Conservation (phyloP, 352 stramenopile genomes). For the Pseudoperonospora humuli region DNA sequence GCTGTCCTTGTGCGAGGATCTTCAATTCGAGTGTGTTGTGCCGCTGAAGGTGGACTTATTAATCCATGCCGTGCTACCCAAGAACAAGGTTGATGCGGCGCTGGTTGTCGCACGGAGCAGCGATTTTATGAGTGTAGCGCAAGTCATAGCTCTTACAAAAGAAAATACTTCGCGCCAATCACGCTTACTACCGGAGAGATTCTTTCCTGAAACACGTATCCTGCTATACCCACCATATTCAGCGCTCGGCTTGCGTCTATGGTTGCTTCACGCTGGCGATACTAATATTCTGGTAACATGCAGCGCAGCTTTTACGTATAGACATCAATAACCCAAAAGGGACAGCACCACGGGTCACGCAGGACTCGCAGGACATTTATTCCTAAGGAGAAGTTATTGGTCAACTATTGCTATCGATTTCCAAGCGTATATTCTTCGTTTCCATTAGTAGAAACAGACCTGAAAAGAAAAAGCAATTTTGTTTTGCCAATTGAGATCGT, state of each 20-base stretch:
- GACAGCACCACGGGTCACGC: no score
- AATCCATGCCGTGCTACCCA: slow-evolving; percentile 77
- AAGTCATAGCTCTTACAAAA: slow-evolving; percentile 54
- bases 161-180: slow-evolving; percentile 37
- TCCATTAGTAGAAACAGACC: no score
- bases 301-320: slow-evolving; percentile 86
- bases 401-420: no score
- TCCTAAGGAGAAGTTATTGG: no score
- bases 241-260: slow-evolving; percentile 88
- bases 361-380: no score
- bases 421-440: no score
- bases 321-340: no score
- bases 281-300: slow-evolving; percentile 66
- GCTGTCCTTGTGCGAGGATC: slow-evolving; percentile 64
- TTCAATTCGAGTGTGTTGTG: slow-evolving; percentile 51
- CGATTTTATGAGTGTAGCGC: slow-evolving; percentile 31
- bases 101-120: slow-evolving; percentile 2
- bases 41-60: slow-evolving; percentile 76
- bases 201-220: slow-evolving; percentile 86
- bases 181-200: slow-evolving; percentile 70
- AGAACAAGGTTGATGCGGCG: slow-evolving; percentile 22
- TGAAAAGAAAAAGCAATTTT: no score
- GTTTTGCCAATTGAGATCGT: no score
- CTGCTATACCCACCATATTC: slow-evolving; percentile 91
- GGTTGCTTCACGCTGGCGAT: slow-evolving; percentile 79